A percentile compares a stretch with the other conserved stretches of the same genome.
Evolutionary conservation across 1,284 basidiomycete genomes (phyloP).

Genomic region (Marasmius sp.): DNA sequence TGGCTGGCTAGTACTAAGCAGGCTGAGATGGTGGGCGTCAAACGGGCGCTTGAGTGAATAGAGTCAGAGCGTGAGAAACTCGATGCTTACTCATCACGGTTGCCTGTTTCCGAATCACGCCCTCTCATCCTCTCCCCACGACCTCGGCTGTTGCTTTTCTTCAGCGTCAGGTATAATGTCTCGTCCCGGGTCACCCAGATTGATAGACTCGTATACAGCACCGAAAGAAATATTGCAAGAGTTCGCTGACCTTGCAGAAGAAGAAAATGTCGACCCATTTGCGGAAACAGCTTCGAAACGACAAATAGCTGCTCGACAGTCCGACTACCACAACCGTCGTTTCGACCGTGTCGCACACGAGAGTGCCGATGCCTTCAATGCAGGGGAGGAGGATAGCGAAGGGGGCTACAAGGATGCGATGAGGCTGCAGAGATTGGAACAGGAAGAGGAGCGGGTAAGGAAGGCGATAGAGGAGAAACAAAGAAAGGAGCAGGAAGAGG

Average conservation of each 20-base stretch:
- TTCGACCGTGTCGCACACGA: conserved; percentile 83
- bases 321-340: conserved; percentile 92
- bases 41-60: no score
- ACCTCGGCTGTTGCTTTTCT: background rate
- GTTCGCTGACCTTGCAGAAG: conserved; percentile 89
- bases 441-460: conserved; percentile 88
- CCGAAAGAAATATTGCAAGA: conserved; percentile 95
- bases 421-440: conserved; percentile 88
- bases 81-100: background rate
- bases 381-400: conserved; percentile 69
- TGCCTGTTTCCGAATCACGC: background rate
- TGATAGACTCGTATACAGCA: conserved; percentile 86
- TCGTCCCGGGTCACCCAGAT: conserved; percentile 53
- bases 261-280: conserved; percentile 91
- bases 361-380: conserved; percentile 78
- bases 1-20: no score
- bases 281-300: conserved; percentile 89
- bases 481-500: conserved; percentile 76
- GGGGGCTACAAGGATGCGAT: conserved; percentile 97
- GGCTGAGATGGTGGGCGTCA: no score
- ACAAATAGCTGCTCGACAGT: conserved; percentile 93
- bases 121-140: background rate
- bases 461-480: conserved; percentile 88
- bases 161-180: conserved; percentile 34
- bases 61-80: background rate